Evolutionary conservation across 169 alveolate species (phyloP), one percentile per base, ranked within the genome.

Genomic region (Eimeria sp.): DNA sequence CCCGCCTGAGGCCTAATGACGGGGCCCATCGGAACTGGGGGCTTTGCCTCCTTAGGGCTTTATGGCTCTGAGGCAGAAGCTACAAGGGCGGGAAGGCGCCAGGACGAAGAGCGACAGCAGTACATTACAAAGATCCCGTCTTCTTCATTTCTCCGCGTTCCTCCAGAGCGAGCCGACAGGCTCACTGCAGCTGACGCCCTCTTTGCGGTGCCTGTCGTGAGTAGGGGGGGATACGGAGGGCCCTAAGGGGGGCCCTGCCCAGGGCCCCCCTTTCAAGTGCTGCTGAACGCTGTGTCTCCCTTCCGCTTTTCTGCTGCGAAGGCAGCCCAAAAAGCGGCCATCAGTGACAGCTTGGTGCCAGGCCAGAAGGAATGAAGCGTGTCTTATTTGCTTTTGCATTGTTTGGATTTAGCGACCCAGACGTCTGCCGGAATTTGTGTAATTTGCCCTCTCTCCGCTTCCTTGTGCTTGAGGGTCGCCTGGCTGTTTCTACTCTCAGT

Each of bases 111-210:
- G 58, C 70, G 93, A 65, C 89, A 93, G 73, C 92, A 83, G 82
- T 94, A 94, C 83, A 94, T 94, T 54, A 80, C 90, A 83, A 94
- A 94, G 58, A n/a, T 57, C 67, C 96, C 96, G 1, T 75, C 92
- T 72, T 45, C 89, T n/a, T 61, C 96, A 14, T 94, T 94, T 51
- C 94, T 94, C 10, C 63, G 89, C 76, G 18, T 73, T 54, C 11
- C 45, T 43, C 78, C 95, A 13, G 89, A 90, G 25, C 40, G 76
- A 9, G 47, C 34, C 5, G 78, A 73, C 61, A 75, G 80, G 30
- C 78, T 72, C 58, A 70, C 10, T 49, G 95, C 86, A 16, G 87
- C 84, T 0, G 95, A 67, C 16, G 95, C 95, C 63, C 70, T 67
- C 70, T 45, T 88, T 20, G 83, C 70, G 5, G 86, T 70, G 57